Conservation (phyloP, 805 yeast genomes). For the Cyberlindnera sargentensis region DNA sequence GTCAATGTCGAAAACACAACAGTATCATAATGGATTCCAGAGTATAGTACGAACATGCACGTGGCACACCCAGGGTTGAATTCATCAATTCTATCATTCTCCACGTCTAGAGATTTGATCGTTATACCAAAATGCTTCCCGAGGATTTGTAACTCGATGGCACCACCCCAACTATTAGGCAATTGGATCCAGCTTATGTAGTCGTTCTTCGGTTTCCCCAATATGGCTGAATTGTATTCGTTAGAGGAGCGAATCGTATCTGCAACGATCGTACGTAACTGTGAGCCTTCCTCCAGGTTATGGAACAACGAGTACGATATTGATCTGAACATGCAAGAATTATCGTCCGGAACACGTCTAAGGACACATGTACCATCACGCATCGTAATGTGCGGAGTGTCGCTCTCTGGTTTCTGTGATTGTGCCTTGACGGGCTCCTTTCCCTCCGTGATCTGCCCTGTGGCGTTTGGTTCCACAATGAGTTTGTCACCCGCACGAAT, state of each 20-base stretch:
- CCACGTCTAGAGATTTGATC: constrained; percentile 59
- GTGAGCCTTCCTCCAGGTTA: constrained; percentile 36
- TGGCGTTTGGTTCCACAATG: constrained; percentile 25
- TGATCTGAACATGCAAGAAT: constrained; percentile 69
- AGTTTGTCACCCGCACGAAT: constrained; percentile 56
- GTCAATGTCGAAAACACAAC: constrained; percentile 30
- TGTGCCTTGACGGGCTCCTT: neutral
- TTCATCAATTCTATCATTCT: constrained; percentile 47
- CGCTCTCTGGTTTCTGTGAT: neutral
- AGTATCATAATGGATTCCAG: constrained; percentile 71
- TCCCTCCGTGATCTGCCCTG: constrained; percentile 4
- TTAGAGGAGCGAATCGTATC: constrained; percentile 34
- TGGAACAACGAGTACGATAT: constrained; percentile 45
- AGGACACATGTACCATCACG: constrained; percentile 35
- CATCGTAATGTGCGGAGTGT: constrained; percentile 6
- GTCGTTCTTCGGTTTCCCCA: constrained; percentile 42
- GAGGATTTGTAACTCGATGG: constrained; percentile 63
- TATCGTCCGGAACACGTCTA: constrained; percentile 66
- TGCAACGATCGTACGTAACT: constrained; percentile 48
- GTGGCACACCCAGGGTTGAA: constrained; percentile 33
- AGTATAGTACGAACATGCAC: constrained; percentile 51
- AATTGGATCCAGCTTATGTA: constrained; percentile 57
- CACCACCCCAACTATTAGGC: constrained; percentile 76
- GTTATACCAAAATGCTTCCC: constrained; percentile 43
- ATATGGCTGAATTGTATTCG: constrained; percentile 43